These are phyloP conservation scores for Mortierella sp. DNA, from an alignment of 371 early-diverging fungal species.

Conservation along the genomic window DNA sequence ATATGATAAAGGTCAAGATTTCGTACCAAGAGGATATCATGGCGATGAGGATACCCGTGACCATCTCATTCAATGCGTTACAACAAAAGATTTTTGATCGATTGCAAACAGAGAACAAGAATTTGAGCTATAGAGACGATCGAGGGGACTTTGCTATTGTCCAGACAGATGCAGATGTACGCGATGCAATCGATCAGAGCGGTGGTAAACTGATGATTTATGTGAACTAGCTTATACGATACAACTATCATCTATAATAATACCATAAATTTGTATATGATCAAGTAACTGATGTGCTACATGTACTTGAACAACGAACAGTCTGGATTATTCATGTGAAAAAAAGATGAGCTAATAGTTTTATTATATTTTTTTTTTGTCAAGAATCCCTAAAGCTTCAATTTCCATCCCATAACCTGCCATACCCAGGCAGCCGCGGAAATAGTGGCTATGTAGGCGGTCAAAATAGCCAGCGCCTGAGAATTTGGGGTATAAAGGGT, in stretches of 20 bases:
- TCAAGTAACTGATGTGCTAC: too few species aligned
- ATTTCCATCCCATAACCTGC: constrained; percentile 42
- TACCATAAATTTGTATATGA: constrained; percentile 59
- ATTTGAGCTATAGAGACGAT: constrained; percentile 47
- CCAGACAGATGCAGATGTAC: constrained; percentile 32
- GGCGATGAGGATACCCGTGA: constrained; percentile 77
- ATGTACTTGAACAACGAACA: too few species aligned
- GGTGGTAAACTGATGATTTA: constrained; percentile 56
- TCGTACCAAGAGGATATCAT: constrained; percentile 78
- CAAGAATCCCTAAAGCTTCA: constrained; percentile 29
- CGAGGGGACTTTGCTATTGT: constrained; percentile 44
- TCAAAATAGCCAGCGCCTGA: constrained; percentile 64
- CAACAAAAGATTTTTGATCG: constrained; percentile 72
- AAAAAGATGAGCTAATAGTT: not conserved
- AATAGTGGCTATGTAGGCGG: constrained; percentile 57
- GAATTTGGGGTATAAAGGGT: constrained; percentile 71
- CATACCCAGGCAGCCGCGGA: constrained; percentile 24
- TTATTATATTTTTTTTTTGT: not conserved
- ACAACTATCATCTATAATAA: constrained; percentile 7
- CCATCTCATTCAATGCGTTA: constrained; percentile 67
- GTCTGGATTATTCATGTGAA: too few species aligned
- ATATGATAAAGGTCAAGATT: constrained; percentile 77
- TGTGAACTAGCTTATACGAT: constrained; percentile 24
- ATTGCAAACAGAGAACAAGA: constrained; percentile 34
- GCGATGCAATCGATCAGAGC: constrained; percentile 45